These are phyloP conservation scores for Chlorella variabilis DNA, from an alignment of 163 green algal genomes.

Conservation along the genomic window DNA sequence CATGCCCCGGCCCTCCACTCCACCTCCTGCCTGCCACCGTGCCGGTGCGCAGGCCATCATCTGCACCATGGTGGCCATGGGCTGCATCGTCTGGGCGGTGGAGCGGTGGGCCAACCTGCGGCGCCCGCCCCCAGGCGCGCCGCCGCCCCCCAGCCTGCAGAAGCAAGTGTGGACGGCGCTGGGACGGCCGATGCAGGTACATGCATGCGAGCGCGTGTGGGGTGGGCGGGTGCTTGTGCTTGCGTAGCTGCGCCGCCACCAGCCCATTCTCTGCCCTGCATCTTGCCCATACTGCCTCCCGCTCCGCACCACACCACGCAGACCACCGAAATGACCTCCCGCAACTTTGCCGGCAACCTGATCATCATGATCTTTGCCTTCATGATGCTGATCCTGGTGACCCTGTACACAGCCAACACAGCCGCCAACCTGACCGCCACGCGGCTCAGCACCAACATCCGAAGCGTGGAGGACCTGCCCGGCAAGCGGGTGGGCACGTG, in stretches of 20 bases:
- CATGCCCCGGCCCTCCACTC: too few species aligned
- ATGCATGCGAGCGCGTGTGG: neutral
- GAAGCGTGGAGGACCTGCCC: slow-evolving; percentile 19
- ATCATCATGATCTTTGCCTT: slow-evolving; percentile 18
- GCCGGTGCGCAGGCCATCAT: too few species aligned
- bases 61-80: neutral
- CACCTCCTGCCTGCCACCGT: too few species aligned
- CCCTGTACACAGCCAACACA: slow-evolving; percentile 22
- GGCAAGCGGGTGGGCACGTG: slow-evolving; percentile 10
- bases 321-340: neutral
- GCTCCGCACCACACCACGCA: neutral
- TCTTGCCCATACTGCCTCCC: too few species aligned
- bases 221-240: neutral
- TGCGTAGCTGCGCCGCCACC: too few species aligned
- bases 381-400: slow-evolving; percentile 16
- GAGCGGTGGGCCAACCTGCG: slow-evolving; percentile 14
- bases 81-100: slow-evolving; percentile 6
- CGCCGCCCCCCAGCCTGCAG: slow-evolving; percentile 4
- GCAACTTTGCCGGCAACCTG: slow-evolving; percentile 17
- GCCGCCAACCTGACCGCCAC: slow-evolving; percentile 32
- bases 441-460: slow-evolving; percentile 3
- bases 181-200: slow-evolving; percentile 28
- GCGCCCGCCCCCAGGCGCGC: neutral
- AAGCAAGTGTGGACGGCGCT: neutral
- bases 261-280: too few species aligned